Conservation (phyloP, 495 filamentous ascomycete genomes). For the Xylaria castorea region DNA sequence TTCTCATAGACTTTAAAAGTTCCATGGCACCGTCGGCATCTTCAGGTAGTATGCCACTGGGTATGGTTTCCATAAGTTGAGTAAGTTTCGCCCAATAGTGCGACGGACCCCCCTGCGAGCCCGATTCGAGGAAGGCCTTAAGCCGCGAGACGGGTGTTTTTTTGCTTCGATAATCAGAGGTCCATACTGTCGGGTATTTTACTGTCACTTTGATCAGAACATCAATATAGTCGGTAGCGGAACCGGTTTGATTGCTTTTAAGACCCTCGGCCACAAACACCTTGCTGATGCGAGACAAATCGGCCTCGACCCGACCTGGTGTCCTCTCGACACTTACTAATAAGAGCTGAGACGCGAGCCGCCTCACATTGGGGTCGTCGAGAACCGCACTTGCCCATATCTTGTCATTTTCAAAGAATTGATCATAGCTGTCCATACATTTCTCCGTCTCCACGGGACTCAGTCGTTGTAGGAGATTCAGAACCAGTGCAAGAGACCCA, state of each 20-base stretch:
- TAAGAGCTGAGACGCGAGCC: conserved; percentile 71
- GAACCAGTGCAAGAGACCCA: conserved; percentile 64
- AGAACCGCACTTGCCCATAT: conserved; percentile 78
- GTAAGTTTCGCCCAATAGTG: conserved; percentile 75
- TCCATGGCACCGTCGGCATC: conserved; percentile 54
- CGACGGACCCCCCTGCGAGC: conserved; percentile 73
- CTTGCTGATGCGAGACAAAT: conserved; percentile 67
- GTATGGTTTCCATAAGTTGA: conserved; percentile 65
- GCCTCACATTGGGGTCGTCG: conserved; percentile 74
- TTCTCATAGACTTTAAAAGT: conserved; percentile 68
- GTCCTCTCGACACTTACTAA: conserved; percentile 63
- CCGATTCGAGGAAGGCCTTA: conserved; percentile 76
- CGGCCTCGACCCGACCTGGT: conserved; percentile 53
- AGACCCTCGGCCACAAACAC: conserved; percentile 73
- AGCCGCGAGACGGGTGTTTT: conserved; percentile 69
- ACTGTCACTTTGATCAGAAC: conserved; percentile 67
- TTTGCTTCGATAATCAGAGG: conserved; percentile 68
- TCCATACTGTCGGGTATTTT: conserved; percentile 75
- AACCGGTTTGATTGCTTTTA: conserved; percentile 70
- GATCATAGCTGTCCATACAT: conserved; percentile 53
- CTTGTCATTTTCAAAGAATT: conserved; percentile 64
- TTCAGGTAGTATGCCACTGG: conserved; percentile 50
- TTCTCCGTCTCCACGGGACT: conserved; percentile 58
- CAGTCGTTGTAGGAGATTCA: conserved; percentile 59
- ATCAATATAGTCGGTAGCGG: conserved; percentile 71